These are phyloP conservation scores for Chlorociboria aeruginascens DNA, from an alignment of 495 filamentous ascomycete species.

Conservation along the genomic window DNA sequence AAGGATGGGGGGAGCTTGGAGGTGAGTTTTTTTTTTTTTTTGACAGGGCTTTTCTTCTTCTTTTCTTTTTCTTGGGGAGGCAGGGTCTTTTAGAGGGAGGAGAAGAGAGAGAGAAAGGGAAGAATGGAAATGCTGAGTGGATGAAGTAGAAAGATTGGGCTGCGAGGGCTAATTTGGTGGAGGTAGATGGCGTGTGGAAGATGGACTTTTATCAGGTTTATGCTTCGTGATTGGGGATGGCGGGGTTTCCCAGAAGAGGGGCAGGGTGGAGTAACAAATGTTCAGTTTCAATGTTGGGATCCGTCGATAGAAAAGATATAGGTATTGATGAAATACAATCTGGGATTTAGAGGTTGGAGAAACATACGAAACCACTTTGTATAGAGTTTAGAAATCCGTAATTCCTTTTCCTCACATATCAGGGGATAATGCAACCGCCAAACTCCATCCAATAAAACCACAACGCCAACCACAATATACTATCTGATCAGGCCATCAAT, in stretches of 20 bases:
- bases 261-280: no score
- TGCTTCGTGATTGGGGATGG: conserved; percentile 31
- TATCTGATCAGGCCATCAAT: conserved; percentile 31
- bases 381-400: neutral
- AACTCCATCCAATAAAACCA: conserved; percentile 13
- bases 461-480: conserved; percentile 11
- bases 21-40: conserved; percentile 3
- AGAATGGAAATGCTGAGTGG: neutral
- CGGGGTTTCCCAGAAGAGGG: no score
- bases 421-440: neutral
- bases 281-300: no score
- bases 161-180: conserved; percentile 38
- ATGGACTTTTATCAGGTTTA: conserved; percentile 59
- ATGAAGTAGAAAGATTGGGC: conserved; percentile 35
- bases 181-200: conserved; percentile 34
- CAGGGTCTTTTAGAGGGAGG: neutral
- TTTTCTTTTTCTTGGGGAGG: neutral
- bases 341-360: no score
- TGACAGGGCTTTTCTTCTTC: no score
- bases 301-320: no score
- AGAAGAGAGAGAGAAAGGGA: neutral
- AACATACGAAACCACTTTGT: neutral
- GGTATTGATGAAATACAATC: no score
- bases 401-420: neutral
- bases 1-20: conserved; percentile 34